Evolutionary conservation across 2,329 filamentous ascomycete genomes (phyloP).

Genomic region (Sporothrix curviconia): DNA sequence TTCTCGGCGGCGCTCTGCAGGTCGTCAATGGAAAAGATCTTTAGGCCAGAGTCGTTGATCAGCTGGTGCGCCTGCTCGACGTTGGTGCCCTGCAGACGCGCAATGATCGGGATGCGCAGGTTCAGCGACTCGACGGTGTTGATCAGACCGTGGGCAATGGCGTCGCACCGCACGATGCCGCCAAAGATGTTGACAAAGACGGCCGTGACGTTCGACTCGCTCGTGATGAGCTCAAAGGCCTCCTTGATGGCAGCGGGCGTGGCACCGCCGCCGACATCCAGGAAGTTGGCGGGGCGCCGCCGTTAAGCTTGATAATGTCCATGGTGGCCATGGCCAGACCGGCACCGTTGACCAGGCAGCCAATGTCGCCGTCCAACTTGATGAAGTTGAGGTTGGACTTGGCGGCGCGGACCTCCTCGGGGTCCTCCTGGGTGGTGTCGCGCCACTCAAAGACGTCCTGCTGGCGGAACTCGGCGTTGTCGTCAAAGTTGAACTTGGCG

Average conservation of each 20-base stretch:
- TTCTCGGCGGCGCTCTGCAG: constrained; percentile 96
- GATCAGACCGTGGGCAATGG: constrained; percentile 93
- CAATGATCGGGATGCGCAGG: constrained; percentile 93
- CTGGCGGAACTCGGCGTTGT: constrained; percentile 98
- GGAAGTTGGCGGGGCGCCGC: constrained; percentile 95
- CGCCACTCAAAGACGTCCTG: constrained; percentile 93
- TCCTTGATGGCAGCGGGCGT: constrained; percentile 94
- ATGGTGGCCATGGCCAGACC: constrained; percentile 99
- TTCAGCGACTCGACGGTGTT: constrained; percentile 91
- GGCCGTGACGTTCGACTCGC: constrained; percentile 93
- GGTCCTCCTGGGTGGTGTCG: constrained; percentile 90
- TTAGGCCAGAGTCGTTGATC: constrained; percentile 95
- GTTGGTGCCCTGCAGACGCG: constrained; percentile 96
- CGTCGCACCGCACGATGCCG: constrained; percentile 96
- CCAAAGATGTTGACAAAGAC: constrained; percentile 99
- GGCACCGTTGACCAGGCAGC: constrained; percentile 97
- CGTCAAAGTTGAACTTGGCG: constrained; percentile 96
- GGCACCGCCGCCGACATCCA: constrained; percentile 95
- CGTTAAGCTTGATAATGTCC: constrained; percentile 99
- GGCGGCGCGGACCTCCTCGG: constrained; percentile 95
- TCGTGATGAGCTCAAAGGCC: constrained; percentile 97
- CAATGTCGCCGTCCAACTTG: constrained; percentile 98
- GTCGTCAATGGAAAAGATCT: constrained; percentile 99
- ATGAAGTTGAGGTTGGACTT: constrained; percentile 98
- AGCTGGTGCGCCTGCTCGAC: constrained; percentile 87